Percentiles rank a stretch among this genome's conserved stretches.
Evolutionary conservation across 1,284 basidiomycete species (phyloP).

Genomic region (Ustilago hordei): DNA sequence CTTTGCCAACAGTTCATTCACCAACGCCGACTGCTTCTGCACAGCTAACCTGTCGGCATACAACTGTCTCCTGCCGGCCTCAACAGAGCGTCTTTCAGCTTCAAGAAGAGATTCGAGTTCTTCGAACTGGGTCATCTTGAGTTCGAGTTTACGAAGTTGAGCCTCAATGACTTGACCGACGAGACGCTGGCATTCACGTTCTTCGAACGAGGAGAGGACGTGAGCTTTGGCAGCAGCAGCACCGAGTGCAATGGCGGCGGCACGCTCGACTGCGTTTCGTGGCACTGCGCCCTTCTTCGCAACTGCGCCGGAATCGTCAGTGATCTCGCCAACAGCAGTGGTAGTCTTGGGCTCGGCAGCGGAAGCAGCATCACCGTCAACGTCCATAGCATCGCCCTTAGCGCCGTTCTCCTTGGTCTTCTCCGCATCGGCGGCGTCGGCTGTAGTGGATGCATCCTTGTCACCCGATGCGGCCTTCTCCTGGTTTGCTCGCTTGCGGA

Average conservation of each 20-base stretch:
- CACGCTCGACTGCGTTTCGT: constrained; percentile 61
- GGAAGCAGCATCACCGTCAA: constrained; percentile 44
- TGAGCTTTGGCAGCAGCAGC: constrained; percentile 89
- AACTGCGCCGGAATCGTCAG: constrained; percentile 7
- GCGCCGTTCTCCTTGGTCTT: constrained; percentile 65
- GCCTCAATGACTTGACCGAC: constrained; percentile 88
- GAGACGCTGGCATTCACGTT: constrained; percentile 82
- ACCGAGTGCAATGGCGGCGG: constrained; percentile 74
- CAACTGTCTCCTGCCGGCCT: constrained; percentile 63
- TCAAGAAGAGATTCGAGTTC: constrained; percentile 67
- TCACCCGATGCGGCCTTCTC: constrained; percentile 24
- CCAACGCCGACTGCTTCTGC: constrained; percentile 63
- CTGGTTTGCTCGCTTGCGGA: constrained; percentile 48
- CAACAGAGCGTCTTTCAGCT: constrained; percentile 59
- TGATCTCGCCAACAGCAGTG: constrained; percentile 11
- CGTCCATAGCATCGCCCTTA: constrained; percentile 69
- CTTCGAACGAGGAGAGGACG: constrained; percentile 85
- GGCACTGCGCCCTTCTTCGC: constrained; percentile 49
- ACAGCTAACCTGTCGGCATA: constrained; percentile 65
- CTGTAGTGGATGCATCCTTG: constrained; percentile 12
- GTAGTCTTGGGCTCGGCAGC: constrained; percentile 27
- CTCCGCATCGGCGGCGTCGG: constrained; percentile 15
- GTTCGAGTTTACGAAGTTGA: constrained; percentile 89
- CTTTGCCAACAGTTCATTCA: constrained; percentile 63
- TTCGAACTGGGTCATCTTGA: constrained; percentile 68